phyloP scores from a whole-genome alignment of 2,329 filamentous ascomycete genomes.

The Penicillium sp. region DNA sequence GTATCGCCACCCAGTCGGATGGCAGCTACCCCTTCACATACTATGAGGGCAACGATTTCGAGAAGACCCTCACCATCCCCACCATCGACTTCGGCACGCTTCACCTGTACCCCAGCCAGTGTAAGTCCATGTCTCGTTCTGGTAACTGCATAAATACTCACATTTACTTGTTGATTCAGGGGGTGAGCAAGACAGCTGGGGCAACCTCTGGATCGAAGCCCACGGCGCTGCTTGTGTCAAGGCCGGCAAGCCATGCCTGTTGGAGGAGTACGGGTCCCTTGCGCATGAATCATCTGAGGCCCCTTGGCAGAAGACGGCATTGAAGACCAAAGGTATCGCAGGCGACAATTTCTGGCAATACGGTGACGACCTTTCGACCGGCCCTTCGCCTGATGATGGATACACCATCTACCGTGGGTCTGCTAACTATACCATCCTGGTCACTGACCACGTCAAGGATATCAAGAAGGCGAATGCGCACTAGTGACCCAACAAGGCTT shows the following conservation, averaged over 20 bases:
- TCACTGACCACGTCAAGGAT: slow-evolving; percentile 2
- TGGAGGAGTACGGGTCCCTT: slow-evolving; percentile 45
- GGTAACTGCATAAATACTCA: neutral
- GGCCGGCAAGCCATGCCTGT: slow-evolving; percentile 42
- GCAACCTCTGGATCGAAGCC: slow-evolving; percentile 49
- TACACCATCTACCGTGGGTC: slow-evolving; percentile 2
- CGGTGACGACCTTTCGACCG: neutral
- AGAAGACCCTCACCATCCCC: slow-evolving; percentile 52
- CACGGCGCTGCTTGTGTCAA: slow-evolving; percentile 46
- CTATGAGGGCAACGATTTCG: slow-evolving; percentile 56
- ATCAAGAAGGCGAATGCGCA: neutral
- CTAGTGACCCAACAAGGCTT: neutral
- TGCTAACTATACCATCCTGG: neutral
- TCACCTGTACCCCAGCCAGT: slow-evolving; percentile 53
- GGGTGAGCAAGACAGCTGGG: slow-evolving; percentile 33
- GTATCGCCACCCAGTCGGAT: slow-evolving; percentile 48
- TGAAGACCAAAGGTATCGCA: slow-evolving; percentile 36
- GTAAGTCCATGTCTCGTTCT: slow-evolving; percentile 27
- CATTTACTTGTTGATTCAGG: neutral
- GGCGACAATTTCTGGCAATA: slow-evolving; percentile 16
- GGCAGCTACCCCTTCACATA: slow-evolving; percentile 56
- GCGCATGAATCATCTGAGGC: slow-evolving; percentile 30
- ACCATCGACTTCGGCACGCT: slow-evolving; percentile 60
- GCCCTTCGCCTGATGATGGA: slow-evolving; percentile 1
- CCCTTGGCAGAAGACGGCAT: slow-evolving; percentile 39